phyloP scores from a whole-genome alignment of 2,329 filamentous ascomycete species.

The Fusarium keratoplasticum region DNA sequence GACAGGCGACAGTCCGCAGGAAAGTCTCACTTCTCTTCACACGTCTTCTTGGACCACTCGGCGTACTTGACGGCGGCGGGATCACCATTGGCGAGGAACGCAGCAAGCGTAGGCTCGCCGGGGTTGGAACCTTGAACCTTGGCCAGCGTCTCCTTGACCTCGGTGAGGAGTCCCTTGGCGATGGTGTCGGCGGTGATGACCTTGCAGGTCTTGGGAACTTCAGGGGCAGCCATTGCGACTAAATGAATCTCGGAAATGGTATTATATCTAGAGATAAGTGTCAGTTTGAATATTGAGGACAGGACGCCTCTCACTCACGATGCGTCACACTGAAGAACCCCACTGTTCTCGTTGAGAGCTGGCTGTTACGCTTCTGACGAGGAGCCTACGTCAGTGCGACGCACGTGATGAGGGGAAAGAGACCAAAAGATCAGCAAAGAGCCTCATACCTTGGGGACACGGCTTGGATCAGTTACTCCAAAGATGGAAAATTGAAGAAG shows the following conservation, averaged over 20 bases:
- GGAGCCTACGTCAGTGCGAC: conserved; percentile 19
- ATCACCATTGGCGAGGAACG: conserved; percentile 92
- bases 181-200: conserved; percentile 90
- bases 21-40: conserved; percentile 86
- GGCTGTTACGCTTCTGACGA: conserved; percentile 17
- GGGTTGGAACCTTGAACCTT: conserved; percentile 70
- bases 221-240: conserved; percentile 46
- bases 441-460: conserved; percentile 23
- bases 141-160: conserved; percentile 81
- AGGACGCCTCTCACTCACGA: conserved; percentile 16
- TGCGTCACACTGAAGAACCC: conserved; percentile 32
- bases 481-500: conserved; percentile 23
- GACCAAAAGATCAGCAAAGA: conserved; percentile 1
- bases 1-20: conserved; percentile 33
- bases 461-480: conserved; percentile 23
- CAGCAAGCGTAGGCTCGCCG: conserved; percentile 80
- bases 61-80: conserved; percentile 93
- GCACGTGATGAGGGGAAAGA: conserved; percentile 22
- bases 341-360: conserved; percentile 32
- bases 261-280: conserved; percentile 22
- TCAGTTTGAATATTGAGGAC: conserved; percentile 11
- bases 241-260: conserved; percentile 14
- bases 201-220: conserved; percentile 82
- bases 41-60: conserved; percentile 97
- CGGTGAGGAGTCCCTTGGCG: conserved; percentile 81